These are phyloP conservation scores for Erodium maritimum DNA, from an alignment of 345 rosid genomes.

Conservation along the genomic window DNA sequence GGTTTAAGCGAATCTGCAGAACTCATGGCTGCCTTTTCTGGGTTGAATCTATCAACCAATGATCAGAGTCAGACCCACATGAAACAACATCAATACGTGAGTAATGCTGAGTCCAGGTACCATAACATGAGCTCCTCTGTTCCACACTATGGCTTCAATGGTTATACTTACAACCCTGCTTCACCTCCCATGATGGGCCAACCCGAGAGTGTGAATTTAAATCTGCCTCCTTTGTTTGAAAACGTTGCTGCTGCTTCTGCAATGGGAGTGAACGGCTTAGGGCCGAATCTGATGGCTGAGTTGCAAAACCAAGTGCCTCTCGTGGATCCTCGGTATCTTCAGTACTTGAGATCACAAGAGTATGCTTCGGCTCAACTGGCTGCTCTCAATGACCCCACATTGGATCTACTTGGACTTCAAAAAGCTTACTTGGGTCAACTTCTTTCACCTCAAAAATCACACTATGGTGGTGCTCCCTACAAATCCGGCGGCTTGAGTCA, in stretches of 20 bases:
- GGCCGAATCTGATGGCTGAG: constrained; percentile 37
- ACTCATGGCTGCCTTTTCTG: constrained; percentile 39
- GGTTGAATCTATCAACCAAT: constrained; percentile 41
- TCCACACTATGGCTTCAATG: constrained; percentile 33
- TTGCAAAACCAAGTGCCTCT: constrained; percentile 36
- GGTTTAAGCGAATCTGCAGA: constrained; percentile 29
- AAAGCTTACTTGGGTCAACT: constrained; percentile 42
- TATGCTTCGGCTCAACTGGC: constrained; percentile 36
- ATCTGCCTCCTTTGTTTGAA: constrained; percentile 44
- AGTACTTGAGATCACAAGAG: constrained; percentile 37
- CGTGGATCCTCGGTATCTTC: constrained; percentile 36
- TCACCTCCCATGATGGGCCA: constrained; percentile 39
- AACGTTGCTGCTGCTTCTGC: constrained; percentile 43
- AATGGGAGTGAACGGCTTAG: constrained; percentile 31
- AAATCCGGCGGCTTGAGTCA: constrained; percentile 33
- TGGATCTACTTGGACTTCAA: constrained; percentile 42
- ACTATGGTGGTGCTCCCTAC: constrained; percentile 31
- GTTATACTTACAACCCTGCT: constrained; percentile 28
- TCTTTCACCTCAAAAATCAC: constrained; percentile 39
- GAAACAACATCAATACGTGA: constrained; percentile 18
- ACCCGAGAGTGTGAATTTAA: constrained; percentile 27
- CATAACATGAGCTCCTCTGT: constrained; percentile 20
- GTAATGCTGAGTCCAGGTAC: constrained; percentile 4
- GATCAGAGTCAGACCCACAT: constrained; percentile 13
- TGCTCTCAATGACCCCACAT: constrained; percentile 26